Conservation (phyloP, 2,329 filamentous ascomycete genomes). For the Seiridium cupressi region DNA sequence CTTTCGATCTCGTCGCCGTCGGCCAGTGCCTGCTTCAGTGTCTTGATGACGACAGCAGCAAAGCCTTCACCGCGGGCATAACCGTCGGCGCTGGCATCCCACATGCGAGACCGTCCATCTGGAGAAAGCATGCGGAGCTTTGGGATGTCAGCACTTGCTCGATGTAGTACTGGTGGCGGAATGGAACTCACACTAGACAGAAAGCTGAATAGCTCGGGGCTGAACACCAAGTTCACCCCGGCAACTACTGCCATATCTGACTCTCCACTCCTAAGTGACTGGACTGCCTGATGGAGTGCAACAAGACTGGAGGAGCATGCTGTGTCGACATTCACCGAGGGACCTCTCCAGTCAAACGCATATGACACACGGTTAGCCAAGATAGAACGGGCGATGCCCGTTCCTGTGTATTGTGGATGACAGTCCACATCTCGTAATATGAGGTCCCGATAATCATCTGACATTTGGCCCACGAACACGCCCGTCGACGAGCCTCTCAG, state of each 20-base stretch:
- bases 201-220: neutral
- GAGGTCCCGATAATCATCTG: neutral
- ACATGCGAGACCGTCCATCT: conserved; percentile 14
- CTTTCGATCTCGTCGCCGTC: conserved; percentile 41
- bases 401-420: neutral
- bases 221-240: neutral
- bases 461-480: neutral
- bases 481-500: neutral
- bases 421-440: neutral
- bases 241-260: neutral
- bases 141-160: too few species aligned
- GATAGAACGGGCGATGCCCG: neutral
- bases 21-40: conserved; percentile 37
- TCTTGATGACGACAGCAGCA: conserved; percentile 43
- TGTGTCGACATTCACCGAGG: neutral
- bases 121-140: neutral
- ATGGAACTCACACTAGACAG: neutral
- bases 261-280: neutral
- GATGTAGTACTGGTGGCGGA: too few species aligned
- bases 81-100: conserved; percentile 41
- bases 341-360: neutral
- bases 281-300: neutral
- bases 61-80: conserved; percentile 50
- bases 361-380: conserved; percentile 2
- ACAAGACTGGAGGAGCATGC: conserved; percentile 1